phyloP scores from a whole-genome alignment of 2,329 filamentous ascomycete species.

The Xylaria sp. region DNA sequence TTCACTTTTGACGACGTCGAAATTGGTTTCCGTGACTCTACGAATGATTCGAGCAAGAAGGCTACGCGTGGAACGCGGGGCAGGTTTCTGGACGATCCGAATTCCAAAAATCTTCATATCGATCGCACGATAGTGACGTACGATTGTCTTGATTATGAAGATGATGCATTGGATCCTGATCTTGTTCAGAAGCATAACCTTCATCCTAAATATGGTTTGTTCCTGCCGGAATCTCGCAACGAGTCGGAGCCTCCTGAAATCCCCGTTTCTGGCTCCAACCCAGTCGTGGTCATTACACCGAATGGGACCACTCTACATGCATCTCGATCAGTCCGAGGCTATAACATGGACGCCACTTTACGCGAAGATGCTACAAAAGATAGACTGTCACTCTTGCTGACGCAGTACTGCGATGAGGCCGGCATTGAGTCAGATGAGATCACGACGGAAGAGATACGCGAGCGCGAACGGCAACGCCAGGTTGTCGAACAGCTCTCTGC shows the following conservation, averaged over 20 bases:
- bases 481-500: slow-evolving; percentile 38
- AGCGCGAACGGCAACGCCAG: slow-evolving; percentile 44
- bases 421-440: slow-evolving; percentile 46
- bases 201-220: slow-evolving; percentile 65
- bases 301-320: slow-evolving; percentile 60
- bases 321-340: slow-evolving; percentile 54
- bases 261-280: slow-evolving; percentile 57
- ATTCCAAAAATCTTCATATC: slow-evolving; percentile 63
- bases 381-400: slow-evolving; percentile 38
- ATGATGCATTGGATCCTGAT: slow-evolving; percentile 62
- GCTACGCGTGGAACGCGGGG: slow-evolving; percentile 64
- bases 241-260: slow-evolving; percentile 54
- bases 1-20: slow-evolving; percentile 63
- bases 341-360: slow-evolving; percentile 47
- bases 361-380: slow-evolving; percentile 42
- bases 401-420: slow-evolving; percentile 39
- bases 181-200: slow-evolving; percentile 60
- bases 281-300: slow-evolving; percentile 61
- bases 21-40: slow-evolving; percentile 69
- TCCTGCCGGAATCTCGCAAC: slow-evolving; percentile 60
- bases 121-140: slow-evolving; percentile 65
- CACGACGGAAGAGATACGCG: slow-evolving; percentile 47
- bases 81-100: slow-evolving; percentile 64
- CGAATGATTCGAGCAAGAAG: slow-evolving; percentile 64
- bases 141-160: slow-evolving; percentile 60